These are phyloP conservation scores for Camelina sativa DNA, from an alignment of 345 rosid genomes.

Conservation along the genomic window DNA sequence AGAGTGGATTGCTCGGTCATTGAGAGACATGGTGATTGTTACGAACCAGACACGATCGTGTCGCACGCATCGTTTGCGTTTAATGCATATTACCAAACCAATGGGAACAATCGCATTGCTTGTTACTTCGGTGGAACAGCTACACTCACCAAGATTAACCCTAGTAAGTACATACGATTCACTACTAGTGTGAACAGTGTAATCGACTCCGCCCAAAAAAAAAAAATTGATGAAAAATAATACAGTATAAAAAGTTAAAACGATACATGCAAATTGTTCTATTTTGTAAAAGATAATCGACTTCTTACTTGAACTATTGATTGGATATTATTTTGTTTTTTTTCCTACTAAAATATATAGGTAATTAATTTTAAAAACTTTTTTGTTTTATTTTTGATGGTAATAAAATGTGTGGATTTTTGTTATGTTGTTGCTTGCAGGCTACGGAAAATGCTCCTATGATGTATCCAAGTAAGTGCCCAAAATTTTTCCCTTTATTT, in stretches of 20 bases:
- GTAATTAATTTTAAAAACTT: no score
- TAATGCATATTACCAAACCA: constrained; percentile 79
- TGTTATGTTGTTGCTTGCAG: constrained; percentile 44
- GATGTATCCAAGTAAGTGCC: constrained; percentile 53
- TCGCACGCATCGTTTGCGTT: constrained; percentile 95
- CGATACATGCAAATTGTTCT: not conserved
- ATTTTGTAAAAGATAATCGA: not conserved
- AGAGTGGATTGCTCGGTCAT: constrained; percentile 75
- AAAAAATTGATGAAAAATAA: not conserved
- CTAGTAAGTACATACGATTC: constrained; percentile 58
- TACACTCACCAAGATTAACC: constrained; percentile 57
- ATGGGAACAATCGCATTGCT: constrained; percentile 75
- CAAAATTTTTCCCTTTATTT: not conserved
- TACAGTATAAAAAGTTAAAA: not conserved
- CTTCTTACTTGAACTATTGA: not conserved
- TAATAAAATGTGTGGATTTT: not conserved
- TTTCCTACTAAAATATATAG: not conserved
- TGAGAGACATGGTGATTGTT: constrained; percentile 72
- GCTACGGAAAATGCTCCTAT: constrained; percentile 58
- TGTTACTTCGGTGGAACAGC: constrained; percentile 94
- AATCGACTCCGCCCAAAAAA: no score
- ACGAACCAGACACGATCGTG: constrained; percentile 66
- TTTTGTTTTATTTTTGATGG: not conserved
- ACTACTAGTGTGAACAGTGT: not conserved
- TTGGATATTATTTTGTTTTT: not conserved